These are phyloP conservation scores for Arachnopeziza araneosa DNA, from an alignment of 2,329 filamentous ascomycete genomes.

Conservation along the genomic window DNA sequence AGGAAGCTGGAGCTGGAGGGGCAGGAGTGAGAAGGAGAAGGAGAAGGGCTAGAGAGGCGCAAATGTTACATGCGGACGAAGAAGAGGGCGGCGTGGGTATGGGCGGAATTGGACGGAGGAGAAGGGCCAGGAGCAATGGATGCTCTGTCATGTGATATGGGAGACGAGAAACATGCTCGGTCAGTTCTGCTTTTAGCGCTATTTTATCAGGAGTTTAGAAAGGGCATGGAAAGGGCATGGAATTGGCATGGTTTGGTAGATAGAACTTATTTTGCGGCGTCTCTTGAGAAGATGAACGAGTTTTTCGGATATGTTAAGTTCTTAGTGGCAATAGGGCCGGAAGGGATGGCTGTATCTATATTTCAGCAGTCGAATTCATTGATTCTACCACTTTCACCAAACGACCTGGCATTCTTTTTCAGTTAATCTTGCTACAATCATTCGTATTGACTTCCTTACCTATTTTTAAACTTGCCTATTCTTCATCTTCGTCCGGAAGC, in stretches of 20 bases:
- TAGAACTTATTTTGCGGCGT: too few species aligned
- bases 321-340: too few species aligned
- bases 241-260: too few species aligned
- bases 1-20: conserved; percentile 70
- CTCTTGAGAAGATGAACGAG: too few species aligned
- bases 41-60: conserved; percentile 74
- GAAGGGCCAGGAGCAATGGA: conserved; percentile 58
- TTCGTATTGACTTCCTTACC: too few species aligned
- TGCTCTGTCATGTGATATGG: conserved; percentile 56
- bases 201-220: background rate
- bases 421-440: too few species aligned
- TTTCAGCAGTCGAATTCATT: too few species aligned
- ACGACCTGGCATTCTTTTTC: too few species aligned
- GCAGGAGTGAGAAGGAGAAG: conserved; percentile 63
- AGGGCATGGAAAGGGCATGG: background rate
- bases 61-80: conserved; percentile 73
- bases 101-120: conserved; percentile 40
- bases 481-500: conserved; percentile 6
- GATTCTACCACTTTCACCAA: too few species aligned
- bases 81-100: conserved; percentile 58
- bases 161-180: background rate
- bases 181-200: background rate
- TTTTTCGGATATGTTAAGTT: too few species aligned
- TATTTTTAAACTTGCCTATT: background rate
- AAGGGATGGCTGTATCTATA: too few species aligned